phyloP scores from a whole-genome alignment of 441 rosid species.

The Pelargonium cotyledonis region DNA sequence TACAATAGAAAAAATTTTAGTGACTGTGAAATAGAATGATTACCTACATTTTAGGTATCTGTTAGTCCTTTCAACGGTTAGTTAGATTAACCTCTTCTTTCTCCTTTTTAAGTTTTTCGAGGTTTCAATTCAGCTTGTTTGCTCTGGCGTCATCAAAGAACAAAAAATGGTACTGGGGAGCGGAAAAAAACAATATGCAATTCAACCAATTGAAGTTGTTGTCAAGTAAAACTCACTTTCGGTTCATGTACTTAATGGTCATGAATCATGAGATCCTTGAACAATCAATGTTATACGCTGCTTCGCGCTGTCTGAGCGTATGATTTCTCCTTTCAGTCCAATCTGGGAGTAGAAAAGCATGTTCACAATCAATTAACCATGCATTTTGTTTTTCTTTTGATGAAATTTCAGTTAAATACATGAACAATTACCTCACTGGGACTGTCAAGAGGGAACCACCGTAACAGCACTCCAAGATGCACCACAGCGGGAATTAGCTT shows the following conservation, averaged over 20 bases:
- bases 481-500: slow-evolving; percentile 27
- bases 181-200: slow-evolving; percentile 11
- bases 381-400: background rate
- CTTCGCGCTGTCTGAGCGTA: slow-evolving; percentile 45
- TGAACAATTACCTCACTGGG: slow-evolving; percentile 20
- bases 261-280: slow-evolving; percentile 41
- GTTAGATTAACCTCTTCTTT: slow-evolving; percentile 15
- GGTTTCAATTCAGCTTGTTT: background rate
- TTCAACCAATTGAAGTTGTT: background rate
- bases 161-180: slow-evolving; percentile 7
- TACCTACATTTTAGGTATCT: slow-evolving; percentile 7
- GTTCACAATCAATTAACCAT: slow-evolving; percentile 4
- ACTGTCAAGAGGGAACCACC: slow-evolving; percentile 24
- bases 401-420: background rate
- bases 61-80: slow-evolving; percentile 15
- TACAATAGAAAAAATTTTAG: background rate
- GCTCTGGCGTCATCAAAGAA: background rate
- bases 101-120: slow-evolving; percentile 4
- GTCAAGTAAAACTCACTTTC: slow-evolving; percentile 12
- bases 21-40: slow-evolving; percentile 7
- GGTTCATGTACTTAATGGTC: slow-evolving; percentile 14
- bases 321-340: slow-evolving; percentile 39
- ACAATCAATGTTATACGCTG: slow-evolving; percentile 31
- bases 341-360: slow-evolving; percentile 27
- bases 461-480: slow-evolving; percentile 24